Conservation (phyloP, 2,329 filamentous ascomycete genomes). For the Ceratocystis papillata region DNA sequence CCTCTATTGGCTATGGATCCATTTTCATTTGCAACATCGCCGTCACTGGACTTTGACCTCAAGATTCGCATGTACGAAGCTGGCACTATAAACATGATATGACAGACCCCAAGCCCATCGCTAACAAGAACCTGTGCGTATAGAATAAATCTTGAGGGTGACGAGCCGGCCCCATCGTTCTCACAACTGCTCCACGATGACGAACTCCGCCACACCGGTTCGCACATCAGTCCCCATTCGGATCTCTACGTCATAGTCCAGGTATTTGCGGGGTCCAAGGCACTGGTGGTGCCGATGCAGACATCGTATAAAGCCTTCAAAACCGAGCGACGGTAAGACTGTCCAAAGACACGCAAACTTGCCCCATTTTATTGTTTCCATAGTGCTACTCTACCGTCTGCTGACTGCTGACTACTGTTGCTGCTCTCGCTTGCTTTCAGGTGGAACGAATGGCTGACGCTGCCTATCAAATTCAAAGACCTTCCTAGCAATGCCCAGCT, state of each 20-base stretch:
- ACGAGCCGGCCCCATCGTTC: conserved; percentile 34
- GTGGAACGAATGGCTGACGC: conserved; percentile 93
- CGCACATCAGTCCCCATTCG: conserved; percentile 67
- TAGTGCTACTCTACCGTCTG: background rate
- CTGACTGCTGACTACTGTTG: background rate
- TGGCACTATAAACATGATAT: too few relatives aligned
- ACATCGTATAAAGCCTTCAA: conserved; percentile 90
- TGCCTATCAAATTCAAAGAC: conserved; percentile 75
- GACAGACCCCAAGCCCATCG: background rate
- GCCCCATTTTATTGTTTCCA: background rate
- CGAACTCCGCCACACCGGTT: conserved; percentile 76
- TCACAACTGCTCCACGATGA: conserved; percentile 69
- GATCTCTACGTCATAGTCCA: conserved; percentile 91
- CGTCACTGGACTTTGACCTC: conserved; percentile 64
- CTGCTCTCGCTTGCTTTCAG: conserved; percentile 32
- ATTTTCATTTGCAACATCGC: conserved; percentile 88
- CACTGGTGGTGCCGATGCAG: conserved; percentile 80
- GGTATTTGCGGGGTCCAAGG: conserved; percentile 92
- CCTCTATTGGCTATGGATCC: conserved; percentile 60
- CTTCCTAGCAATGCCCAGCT: conserved; percentile 73
- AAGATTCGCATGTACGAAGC: conserved; percentile 51
- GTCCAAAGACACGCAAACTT: background rate
- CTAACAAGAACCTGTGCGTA: background rate
- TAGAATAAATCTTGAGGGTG: conserved; percentile 41
- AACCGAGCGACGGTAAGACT: conserved; percentile 47